A percentile compares a stretch with the other conserved stretches of the same genome.
Conservation (phyloP, 2,329 filamentous ascomycete species). For the Talaromyces verruculosus region DNA sequence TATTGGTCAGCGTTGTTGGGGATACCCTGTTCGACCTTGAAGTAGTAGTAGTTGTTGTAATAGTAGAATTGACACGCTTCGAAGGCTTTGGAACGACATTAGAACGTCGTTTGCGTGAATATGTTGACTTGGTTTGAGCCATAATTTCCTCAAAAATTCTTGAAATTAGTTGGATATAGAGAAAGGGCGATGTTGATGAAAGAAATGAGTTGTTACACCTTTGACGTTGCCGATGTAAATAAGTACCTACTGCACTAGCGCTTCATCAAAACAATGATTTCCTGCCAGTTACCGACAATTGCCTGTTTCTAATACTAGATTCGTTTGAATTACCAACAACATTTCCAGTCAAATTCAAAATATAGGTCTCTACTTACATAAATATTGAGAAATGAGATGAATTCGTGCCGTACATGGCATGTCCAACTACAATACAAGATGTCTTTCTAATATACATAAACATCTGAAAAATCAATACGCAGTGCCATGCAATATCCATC, state of each 20-base stretch:
- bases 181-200: not conserved
- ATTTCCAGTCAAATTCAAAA: not conserved
- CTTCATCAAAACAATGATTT: not conserved
- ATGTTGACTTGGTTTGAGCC: not conserved
- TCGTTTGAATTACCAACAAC: no score
- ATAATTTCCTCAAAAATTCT: not conserved
- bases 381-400: not conserved
- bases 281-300: not conserved
- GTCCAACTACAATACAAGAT: conserved; percentile 2
- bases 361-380: not conserved
- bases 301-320: not conserved
- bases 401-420: conserved; percentile 1
- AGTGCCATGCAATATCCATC: conserved; percentile 12
- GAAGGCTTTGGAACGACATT: not conserved
- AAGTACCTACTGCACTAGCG: not conserved
- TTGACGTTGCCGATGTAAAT: not conserved
- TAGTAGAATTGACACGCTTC: not conserved
- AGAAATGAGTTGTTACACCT: not conserved
- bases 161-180: not conserved
- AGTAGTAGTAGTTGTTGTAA: not conserved
- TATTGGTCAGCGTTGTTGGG: not conserved
- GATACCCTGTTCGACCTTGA: not conserved
- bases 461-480: not conserved
- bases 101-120: not conserved
- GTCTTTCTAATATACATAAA: not conserved